Evolutionary conservation across 179 eudicot species (phyloP), one percentile per base, ranked within the genome.

Genomic region (Sideroxylon spinosum): DNA sequence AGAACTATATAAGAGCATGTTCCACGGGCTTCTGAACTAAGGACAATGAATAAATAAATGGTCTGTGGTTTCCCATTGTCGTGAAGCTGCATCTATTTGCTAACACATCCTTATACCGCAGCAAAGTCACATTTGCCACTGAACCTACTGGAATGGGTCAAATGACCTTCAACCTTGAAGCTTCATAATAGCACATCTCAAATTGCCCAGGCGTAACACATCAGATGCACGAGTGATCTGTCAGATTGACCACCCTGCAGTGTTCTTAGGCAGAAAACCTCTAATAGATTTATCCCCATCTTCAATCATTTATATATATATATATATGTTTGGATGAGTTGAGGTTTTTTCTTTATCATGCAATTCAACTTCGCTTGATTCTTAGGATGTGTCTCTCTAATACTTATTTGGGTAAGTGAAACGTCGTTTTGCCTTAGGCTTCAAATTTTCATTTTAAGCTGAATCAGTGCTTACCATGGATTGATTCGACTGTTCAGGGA

Each of bases 401-500:
- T 16, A 66, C 14, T 14, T 37, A 5, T 6, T 32, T 32, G 10
- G 48, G 3, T 14, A 48, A 62, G 37, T 9, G 53, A 60, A 9
- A 32, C 23, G 62, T 74, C 26, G 52, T 78, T 6, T 57, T 52
- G 59, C 59, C 4, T 74, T 74, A 22, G 22, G 70, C n/a, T 60
- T 29, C 32, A 46, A 48, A 22, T 23, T 50, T 52, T 53, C 25
- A 11, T 5, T 49, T 53, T 37, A 50, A 50, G 37, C 28, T 69
- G 28, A 59, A 52, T 22, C 56, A 14, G 20, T 71, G 62, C 62
- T 26, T 25, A 53, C 44, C 44, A 37, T 37, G 44, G 44, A 37
- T 37, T 37, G 44, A 37, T 75, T 57, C 71, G 65, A 32, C 26
- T 76, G 73, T 73, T 74, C 86, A 95, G 99, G 99, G 99, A 77